Evolutionary conservation across 2,329 filamentous ascomycete species (phyloP), one percentile per base, ranked within the genome.

Genomic region (Ophiostoma sp.): DNA sequence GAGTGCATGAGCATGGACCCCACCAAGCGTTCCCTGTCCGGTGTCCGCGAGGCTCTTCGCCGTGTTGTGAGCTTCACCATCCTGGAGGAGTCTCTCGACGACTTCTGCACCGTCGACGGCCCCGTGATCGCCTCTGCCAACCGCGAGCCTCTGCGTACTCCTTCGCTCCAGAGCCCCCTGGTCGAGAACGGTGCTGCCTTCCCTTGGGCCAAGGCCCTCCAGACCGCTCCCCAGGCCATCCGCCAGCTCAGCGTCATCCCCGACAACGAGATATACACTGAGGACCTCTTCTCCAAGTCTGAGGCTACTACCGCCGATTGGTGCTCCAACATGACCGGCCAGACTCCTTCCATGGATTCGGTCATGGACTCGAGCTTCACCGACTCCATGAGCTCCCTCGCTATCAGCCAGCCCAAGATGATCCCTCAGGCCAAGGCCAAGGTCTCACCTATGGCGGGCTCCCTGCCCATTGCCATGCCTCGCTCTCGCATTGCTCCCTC

Each of bases 1-100:
- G 87, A 96, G 80, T 96, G 92, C 79, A 87, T 99, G 87, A 92
- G 92, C 76, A 82, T 99, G 75, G 94, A 99, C 77, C 95, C 95
- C 13, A 87, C 86, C 79, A 96, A 93, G 84, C 91, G 95, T 70
- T 96, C 94, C 44, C 83, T 99, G 67, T 83, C 86, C 41, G 91
- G 87, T 72, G 89, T 93, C 72, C 92, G 92, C 74, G 87, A 92
- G 68, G 91, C 92, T 69, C 87, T 99, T 44, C 81, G 89, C 73
- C 90, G 91, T 69, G 90, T 92, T 67, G 85, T 97, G 74, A 94
- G 89, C 81, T 99, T 98, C 84, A 98, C 95, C 72, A 96, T 92
- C 27, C 89, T 94, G 73, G 94, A 98, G 71, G 95, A 99, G 81
- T 85, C 86, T 41, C 85, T 96, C 68, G 94, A 98, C 78, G 95